These are phyloP conservation scores for Mallotus repandus DNA, from an alignment of 441 rosid species.

Conservation along the genomic window DNA sequence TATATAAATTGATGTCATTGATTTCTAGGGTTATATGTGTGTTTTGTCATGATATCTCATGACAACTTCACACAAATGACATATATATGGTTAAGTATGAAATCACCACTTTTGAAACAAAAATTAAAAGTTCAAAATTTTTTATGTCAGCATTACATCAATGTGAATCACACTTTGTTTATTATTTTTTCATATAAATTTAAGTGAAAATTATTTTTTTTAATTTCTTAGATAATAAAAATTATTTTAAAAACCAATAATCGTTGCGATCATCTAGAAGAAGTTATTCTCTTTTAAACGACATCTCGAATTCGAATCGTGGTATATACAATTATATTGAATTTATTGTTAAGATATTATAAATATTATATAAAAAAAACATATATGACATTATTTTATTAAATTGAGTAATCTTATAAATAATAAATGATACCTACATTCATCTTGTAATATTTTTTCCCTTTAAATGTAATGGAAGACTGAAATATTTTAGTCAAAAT, in stretches of 20 bases:
- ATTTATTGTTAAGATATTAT: too few species aligned
- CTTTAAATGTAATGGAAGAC: too few species aligned
- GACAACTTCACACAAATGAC: not conserved
- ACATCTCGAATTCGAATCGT: too few species aligned
- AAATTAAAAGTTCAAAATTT: not conserved
- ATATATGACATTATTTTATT: too few species aligned
- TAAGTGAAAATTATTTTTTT: not conserved
- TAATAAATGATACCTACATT: too few species aligned
- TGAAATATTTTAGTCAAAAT: not conserved
- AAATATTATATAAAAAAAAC: too few species aligned
- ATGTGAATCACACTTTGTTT: not conserved
- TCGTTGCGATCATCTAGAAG: too few species aligned
- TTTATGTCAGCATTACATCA: conserved; percentile 19
- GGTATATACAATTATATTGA: too few species aligned
- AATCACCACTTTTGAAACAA: not conserved
- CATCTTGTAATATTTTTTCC: too few species aligned
- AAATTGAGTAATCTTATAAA: too few species aligned
- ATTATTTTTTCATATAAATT: not conserved
- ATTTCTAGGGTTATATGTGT: not conserved
- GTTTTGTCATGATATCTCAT: not conserved
- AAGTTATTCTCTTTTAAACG: too few species aligned
- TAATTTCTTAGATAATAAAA: not conserved
- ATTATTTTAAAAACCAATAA: too few species aligned
- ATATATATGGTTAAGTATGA: not conserved
- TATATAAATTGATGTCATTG: not conserved